Conservation (phyloP, 768 basidiomycete species). For the Mycena haematopus region DNA sequence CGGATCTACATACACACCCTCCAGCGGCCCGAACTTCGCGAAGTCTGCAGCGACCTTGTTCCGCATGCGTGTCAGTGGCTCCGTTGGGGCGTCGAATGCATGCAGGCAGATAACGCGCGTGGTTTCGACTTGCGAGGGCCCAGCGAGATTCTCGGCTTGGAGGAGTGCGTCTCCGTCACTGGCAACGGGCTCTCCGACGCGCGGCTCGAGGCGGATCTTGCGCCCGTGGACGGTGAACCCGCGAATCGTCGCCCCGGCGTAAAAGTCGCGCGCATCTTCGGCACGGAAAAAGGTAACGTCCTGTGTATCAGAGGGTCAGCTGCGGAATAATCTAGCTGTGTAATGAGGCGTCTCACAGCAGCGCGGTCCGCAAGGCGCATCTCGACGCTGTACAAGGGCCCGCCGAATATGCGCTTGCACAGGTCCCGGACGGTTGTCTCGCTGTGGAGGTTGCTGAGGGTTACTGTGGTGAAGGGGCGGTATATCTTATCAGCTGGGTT, state of each 20-base stretch:
- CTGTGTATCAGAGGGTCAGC: not conserved
- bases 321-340: too few relatives aligned
- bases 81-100: not conserved
- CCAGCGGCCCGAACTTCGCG: conserved; percentile 3
- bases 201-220: not conserved
- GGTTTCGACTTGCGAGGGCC: not conserved
- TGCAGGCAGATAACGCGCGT: conserved; percentile 5
- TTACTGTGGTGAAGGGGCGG: not conserved
- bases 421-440: not conserved
- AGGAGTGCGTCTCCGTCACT: not conserved
- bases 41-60: conserved; percentile 1
- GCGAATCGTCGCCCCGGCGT: not conserved
- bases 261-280: conserved; percentile 14
- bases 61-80: too few relatives aligned
- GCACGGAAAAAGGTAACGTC: not conserved
- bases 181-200: not conserved
- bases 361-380: not conserved
- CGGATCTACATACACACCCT: not conserved
- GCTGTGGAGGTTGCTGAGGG: not conserved
- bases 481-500: too few relatives aligned
- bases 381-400: not conserved
- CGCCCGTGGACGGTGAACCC: not conserved
- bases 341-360: too few relatives aligned
- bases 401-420: conserved; percentile 1
- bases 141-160: not conserved